Conservation (phyloP, 441 rosid genomes). For the Melastoma candidum region DNA sequence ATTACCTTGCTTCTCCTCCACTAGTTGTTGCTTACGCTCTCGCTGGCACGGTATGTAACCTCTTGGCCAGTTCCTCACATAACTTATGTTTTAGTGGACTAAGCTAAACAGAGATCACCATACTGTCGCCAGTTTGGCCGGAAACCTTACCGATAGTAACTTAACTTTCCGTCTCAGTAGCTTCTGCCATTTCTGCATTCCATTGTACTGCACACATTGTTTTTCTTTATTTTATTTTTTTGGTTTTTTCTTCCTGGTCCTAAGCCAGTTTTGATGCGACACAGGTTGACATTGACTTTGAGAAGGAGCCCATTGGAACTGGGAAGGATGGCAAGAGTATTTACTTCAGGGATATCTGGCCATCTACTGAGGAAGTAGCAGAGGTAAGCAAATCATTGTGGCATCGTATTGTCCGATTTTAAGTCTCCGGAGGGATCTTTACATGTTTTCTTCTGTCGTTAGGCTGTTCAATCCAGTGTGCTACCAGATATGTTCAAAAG, state of each 20-base stretch:
- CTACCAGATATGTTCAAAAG: constrained; percentile 51
- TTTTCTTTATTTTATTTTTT: no score
- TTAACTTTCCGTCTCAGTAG: no score
- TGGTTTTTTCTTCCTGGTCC: no score
- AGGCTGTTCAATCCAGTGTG: constrained; percentile 47
- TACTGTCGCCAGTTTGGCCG: no score
- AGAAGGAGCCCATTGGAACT: constrained; percentile 42
- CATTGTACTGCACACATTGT: no score
- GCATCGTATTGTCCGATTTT: background rate
- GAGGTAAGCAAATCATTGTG: constrained; percentile 22
- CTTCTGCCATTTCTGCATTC: no score
- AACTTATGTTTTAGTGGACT: background rate
- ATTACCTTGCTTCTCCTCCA: constrained; percentile 69
- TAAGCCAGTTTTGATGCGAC: background rate
- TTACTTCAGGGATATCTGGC: constrained; percentile 53
- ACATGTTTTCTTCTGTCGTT: background rate
- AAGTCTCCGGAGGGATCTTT: background rate
- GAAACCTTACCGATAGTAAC: no score
- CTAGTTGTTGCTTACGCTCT: constrained; percentile 66
- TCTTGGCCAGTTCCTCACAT: background rate
- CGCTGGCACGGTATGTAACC: constrained; percentile 46
- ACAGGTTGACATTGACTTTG: constrained; percentile 62
- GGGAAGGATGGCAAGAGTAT: constrained; percentile 40
- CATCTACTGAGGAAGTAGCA: constrained; percentile 44
- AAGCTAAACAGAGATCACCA: no score